These are phyloP conservation scores for Cyberlindnera sargentensis DNA, from an alignment of 805 yeast genomes.

Conservation along the genomic window DNA sequence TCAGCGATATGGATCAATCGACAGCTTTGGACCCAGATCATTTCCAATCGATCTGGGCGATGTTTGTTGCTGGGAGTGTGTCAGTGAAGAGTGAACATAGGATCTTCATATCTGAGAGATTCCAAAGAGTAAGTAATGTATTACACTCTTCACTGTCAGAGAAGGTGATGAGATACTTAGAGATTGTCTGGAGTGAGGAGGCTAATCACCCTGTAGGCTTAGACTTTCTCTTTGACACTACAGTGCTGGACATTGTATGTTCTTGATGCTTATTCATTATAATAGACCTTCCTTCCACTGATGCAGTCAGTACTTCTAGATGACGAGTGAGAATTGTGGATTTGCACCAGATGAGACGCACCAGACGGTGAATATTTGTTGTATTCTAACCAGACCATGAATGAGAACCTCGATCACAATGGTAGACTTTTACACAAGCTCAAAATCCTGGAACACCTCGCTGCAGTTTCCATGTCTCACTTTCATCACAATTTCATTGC, in stretches of 20 bases:
- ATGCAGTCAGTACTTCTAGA: too few species aligned
- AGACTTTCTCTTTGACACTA: conserved; percentile 21
- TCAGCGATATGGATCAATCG: conserved; percentile 9
- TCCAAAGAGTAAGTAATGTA: conserved; percentile 10
- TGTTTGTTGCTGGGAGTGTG: conserved; percentile 20
- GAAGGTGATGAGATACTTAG: conserved; percentile 19
- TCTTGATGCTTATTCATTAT: neutral
- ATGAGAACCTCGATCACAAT: too few species aligned
- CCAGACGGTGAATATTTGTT: too few species aligned
- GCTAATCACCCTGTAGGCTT: conserved; percentile 11
- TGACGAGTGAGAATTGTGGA: too few species aligned
- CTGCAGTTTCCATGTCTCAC: too few species aligned
- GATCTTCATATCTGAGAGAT: conserved; percentile 6
- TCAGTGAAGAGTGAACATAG: conserved; percentile 10
- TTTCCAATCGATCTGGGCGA: conserved; percentile 18
- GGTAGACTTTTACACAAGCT: too few species aligned
- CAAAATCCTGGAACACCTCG: too few species aligned
- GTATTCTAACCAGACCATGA: too few species aligned
- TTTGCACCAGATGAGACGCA: too few species aligned
- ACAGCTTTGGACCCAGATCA: conserved; percentile 4
- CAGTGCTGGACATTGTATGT: conserved; percentile 20
- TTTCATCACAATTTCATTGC: too few species aligned
- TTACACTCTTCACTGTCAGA: conserved; percentile 16
- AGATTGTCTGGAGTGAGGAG: conserved; percentile 20
- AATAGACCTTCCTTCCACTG: neutral